Percentiles rank a stretch among this genome's conserved stretches.
Evolutionary conservation across 2,329 filamentous ascomycete species (phyloP).

Genomic region (Furcasterigmium furcatum): DNA sequence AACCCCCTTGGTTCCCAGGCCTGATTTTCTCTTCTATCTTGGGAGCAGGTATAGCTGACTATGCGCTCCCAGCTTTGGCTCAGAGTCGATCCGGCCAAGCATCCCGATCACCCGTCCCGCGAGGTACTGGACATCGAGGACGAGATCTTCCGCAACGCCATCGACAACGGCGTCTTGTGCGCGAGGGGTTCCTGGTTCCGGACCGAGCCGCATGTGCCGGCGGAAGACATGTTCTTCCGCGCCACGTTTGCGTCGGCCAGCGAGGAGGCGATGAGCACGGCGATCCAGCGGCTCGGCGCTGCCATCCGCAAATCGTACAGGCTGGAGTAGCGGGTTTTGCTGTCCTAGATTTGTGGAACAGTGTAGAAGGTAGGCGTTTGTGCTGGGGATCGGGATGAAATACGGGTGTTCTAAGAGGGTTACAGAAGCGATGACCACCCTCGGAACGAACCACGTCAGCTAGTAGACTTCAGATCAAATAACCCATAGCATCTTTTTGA

Average conservation of each 20-base stretch:
- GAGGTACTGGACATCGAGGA: conserved; percentile 71
- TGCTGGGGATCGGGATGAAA: no score
- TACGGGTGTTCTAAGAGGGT: no score
- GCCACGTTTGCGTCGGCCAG: conserved; percentile 85
- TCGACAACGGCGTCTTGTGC: conserved; percentile 75
- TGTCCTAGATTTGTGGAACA: conserved; percentile 1
- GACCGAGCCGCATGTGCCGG: conserved; percentile 61
- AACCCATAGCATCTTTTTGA: no score
- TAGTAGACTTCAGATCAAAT: no score
- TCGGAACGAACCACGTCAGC: no score
- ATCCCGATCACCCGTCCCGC: conserved; percentile 55
- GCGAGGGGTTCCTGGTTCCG: conserved; percentile 90
- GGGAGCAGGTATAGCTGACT: background rate
- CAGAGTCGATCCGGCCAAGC: conserved; percentile 60
- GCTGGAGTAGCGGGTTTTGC: conserved; percentile 24
- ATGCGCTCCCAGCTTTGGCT: conserved; percentile 61
- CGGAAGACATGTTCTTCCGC: conserved; percentile 76
- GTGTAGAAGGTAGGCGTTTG: no score
- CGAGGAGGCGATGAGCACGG: conserved; percentile 65
- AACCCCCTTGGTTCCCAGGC: background rate
- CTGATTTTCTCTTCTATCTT: background rate
- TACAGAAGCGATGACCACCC: no score
- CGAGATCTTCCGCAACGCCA: conserved; percentile 75
- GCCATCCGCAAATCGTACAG: conserved; percentile 62
- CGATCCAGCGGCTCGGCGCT: conserved; percentile 71